phyloP scores from a whole-genome alignment of 257 asterid genomes.

The Marsdenia floribunda region DNA sequence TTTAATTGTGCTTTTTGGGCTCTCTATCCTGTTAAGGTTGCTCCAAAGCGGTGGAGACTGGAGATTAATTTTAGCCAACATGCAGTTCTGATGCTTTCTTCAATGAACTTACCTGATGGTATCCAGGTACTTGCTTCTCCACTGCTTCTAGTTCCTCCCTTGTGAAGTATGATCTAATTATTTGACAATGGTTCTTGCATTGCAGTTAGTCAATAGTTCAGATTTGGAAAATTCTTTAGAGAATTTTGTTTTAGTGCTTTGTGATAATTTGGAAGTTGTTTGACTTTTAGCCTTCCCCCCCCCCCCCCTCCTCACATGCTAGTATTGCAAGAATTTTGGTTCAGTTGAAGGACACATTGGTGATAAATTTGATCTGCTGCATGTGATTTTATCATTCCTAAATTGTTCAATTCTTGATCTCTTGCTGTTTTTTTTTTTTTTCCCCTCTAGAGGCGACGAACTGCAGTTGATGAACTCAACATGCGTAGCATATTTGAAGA shows the following conservation, averaged over 20 bases:
- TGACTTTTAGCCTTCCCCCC: background rate
- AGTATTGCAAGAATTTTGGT: background rate
- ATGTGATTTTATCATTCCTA: background rate
- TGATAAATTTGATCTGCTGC: background rate
- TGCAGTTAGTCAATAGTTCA: background rate
- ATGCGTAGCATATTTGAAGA: slow-evolving; percentile 93
- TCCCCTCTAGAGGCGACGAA: slow-evolving; percentile 79
- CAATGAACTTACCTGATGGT: slow-evolving; percentile 94
- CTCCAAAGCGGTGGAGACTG: slow-evolving; percentile 92
- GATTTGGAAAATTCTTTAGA: background rate
- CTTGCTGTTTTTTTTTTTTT: slow-evolving; percentile 24
- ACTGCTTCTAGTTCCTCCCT: background rate
- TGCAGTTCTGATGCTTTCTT: slow-evolving; percentile 94
- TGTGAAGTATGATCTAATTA: background rate
- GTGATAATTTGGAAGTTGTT: background rate
- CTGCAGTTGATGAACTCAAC: slow-evolving; percentile 90
- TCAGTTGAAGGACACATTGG: background rate
- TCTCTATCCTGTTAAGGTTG: slow-evolving; percentile 45
- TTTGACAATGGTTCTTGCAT: background rate
- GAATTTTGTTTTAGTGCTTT: background rate
- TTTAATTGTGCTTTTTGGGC: background rate
- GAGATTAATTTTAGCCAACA: slow-evolving; percentile 87
- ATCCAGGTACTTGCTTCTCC: slow-evolving; percentile 56
- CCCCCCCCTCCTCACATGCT: background rate
- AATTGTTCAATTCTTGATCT: background rate